Base-by-base conservation (phyloP, 371 early-diverging fungal species). In the Haplosporangium sp. region DNA sequence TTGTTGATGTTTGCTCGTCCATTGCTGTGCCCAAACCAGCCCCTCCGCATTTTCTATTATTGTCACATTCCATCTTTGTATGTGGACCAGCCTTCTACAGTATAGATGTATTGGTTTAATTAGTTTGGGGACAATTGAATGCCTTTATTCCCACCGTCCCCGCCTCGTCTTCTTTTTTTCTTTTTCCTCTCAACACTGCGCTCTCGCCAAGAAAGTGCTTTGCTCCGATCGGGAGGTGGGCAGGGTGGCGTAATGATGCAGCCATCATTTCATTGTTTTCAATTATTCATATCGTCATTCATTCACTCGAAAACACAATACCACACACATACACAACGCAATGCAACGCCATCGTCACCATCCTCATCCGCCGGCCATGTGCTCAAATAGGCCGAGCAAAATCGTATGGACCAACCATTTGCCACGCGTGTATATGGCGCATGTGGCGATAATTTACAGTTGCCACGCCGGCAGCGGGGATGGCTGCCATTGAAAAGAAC, bases 21-120 rank as follows among this genome's bases (percentile, higher is more conserved):
- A 54, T n/a, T 59, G 59, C 59, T 65, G 59, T 58, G 59, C 59
- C 59, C 48, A 48, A 59, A 48, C 45, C 13, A n/a, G 21, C 43
- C 41, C 5, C n/a, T 6, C 9, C 6, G 8, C 6, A 50, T 23
- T 29, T 53, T 29, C 29, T 8, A 23, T 53, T 53, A 36, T 36
- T 8, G 36, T 36, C 53, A 20, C 8, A 8, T 14, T 8, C 45
- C 45, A 43, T 43, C 14, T 8, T 14, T 43, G 45, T 41, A 41
- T 41, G 6, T 56, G 8, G 38, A 41, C 42, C 36, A 29, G n/a
- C n/a, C n/a, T n/a, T n/a, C n/a, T n/a, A n/a, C n/a, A n/a, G n/a
- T n/a, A n/a, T n/a, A n/a, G n/a, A n/a, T n/a, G n/a, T n/a, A n/a
- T n/a, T n/a, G n/a, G n/a, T n/a, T n/a, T n/a, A n/a, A n/a, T n/a